Evolutionary conservation across 306 rosid species (phyloP).

Genomic region (Canavalia gladiata): DNA sequence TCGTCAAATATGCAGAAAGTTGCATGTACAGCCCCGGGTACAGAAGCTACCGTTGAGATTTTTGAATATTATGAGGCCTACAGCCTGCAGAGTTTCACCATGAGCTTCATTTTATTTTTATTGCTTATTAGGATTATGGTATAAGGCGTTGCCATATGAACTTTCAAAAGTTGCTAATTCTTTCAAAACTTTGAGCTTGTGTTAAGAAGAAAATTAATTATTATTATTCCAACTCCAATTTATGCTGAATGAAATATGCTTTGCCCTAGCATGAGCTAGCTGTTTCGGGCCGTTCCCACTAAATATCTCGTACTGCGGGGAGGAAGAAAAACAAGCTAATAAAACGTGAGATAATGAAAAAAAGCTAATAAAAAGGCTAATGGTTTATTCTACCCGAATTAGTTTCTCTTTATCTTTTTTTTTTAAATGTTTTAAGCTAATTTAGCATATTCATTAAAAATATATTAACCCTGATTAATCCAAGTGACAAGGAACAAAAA

Average conservation of each 20-base stretch:
- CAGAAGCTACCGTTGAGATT: slow-evolving; percentile 74
- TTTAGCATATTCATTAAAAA: neutral
- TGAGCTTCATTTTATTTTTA: slow-evolving; percentile 1
- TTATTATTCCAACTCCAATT: neutral
- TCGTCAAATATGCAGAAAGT: slow-evolving; percentile 89
- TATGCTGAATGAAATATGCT: slow-evolving; percentile 20
- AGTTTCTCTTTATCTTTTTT: neutral
- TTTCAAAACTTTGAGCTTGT: slow-evolving; percentile 9
- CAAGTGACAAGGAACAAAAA: too few species aligned
- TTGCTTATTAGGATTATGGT: slow-evolving; percentile 32
- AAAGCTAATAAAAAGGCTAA: neutral
- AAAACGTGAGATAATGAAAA: neutral
- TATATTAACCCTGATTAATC: too few species aligned
- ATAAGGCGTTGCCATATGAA: slow-evolving; percentile 48
- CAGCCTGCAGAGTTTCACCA: slow-evolving; percentile 9
- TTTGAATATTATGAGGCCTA: slow-evolving; percentile 16
- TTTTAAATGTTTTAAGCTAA: neutral
- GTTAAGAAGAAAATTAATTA: slow-evolving; percentile 6
- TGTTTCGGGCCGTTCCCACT: neutral
- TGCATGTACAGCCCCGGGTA: slow-evolving; percentile 97
- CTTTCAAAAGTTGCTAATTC: slow-evolving; percentile 31
- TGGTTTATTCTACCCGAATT: neutral
- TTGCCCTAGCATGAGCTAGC: neutral
- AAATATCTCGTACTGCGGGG: neutral
- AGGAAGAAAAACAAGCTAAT: neutral